Percentiles rank a stretch among this genome's conserved stretches.
These are phyloP conservation scores for Fusarium sp. DNA, from an alignment of 2,329 filamentous ascomycete species.

Conservation along the genomic window DNA sequence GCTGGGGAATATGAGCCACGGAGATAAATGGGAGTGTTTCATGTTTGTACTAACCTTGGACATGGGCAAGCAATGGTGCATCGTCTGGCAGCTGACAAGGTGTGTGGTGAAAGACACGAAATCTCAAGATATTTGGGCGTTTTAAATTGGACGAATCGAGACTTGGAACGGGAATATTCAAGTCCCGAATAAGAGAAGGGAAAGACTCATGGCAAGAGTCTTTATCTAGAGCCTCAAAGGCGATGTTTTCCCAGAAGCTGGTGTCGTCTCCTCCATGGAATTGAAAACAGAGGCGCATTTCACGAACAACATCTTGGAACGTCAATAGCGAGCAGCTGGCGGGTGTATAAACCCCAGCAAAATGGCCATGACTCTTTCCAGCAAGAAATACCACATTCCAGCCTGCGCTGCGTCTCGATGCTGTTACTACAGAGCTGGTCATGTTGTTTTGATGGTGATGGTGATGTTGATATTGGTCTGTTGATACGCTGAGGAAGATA, in stretches of 20 bases:
- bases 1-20: too few relatives aligned
- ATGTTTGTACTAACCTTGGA: neutral
- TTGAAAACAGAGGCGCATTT: constrained; percentile 26
- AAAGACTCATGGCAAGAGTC: too few relatives aligned
- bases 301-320: constrained; percentile 15
- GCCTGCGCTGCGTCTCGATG: too few relatives aligned
- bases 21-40: too few relatives aligned
- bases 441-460: too few relatives aligned
- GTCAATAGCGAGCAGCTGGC: constrained; percentile 8
- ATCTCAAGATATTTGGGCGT: neutral
- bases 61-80: neutral
- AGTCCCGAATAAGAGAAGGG: neutral
- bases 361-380: neutral
- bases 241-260: constrained; percentile 8
- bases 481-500: too few relatives aligned
- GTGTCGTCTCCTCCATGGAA: neutral
- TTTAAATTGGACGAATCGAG: neutral
- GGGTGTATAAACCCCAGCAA: constrained; percentile 4
- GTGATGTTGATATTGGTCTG: too few relatives aligned
- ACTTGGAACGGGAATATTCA: neutral
- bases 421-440: too few relatives aligned
- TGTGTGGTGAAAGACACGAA: neutral
- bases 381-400: too few relatives aligned
- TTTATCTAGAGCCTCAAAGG: neutral
- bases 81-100: neutral